Evolutionary conservation across 1,139 yeast species (phyloP), one percentile per base, ranked within the genome.

Genomic region (Taphrina populina): DNA sequence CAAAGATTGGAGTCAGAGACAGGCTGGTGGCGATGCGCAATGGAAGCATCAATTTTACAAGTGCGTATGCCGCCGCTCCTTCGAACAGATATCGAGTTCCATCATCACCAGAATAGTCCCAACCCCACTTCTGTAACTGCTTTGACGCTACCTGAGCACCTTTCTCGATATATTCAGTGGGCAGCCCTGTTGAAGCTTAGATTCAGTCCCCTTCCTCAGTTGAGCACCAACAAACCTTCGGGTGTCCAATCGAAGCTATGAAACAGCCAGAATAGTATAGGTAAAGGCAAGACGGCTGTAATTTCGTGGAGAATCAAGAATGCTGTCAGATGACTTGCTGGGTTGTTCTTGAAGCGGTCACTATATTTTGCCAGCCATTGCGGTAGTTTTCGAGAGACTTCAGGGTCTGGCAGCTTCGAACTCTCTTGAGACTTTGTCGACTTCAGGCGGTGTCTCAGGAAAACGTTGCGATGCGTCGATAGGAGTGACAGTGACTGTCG

Each of bases 221-320:
- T n/a, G n/a, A n/a, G n/a, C n/a, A n/a, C n/a, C n/a, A n/a, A n/a
- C 39, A 21, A 20, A 39, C 54, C 39, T 5, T 40, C 54, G 3
- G 56, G 56, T 7, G 56, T 52, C 56, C 56, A 52, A 32, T 52
- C 51, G 15, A 52, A 52, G 27, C 56, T 43, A 37, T 52, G 56
- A 19, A 52, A 52, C 44, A 41, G 29, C 49, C 51, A 52, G 40
- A 52, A 52, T 10, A 52, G 37, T 21, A 52, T 33, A 2, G 56
- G 56, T 44, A 52, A 11, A 4, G 56, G 56, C 36, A 44, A 21
- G 20, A 52, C 27, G 15, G 56, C 56, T 7, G 56, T 52, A n/a
- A 52, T 23, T 19, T 52, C 56, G 20, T 52, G 56, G n/a, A 52
- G 37, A 19, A 52, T 44, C 19, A 52, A 23, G 29, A 52, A 52